Evolutionary conservation across 305 asterid genomes (phyloP).

Genomic region (Fraxinus platypoda): DNA sequence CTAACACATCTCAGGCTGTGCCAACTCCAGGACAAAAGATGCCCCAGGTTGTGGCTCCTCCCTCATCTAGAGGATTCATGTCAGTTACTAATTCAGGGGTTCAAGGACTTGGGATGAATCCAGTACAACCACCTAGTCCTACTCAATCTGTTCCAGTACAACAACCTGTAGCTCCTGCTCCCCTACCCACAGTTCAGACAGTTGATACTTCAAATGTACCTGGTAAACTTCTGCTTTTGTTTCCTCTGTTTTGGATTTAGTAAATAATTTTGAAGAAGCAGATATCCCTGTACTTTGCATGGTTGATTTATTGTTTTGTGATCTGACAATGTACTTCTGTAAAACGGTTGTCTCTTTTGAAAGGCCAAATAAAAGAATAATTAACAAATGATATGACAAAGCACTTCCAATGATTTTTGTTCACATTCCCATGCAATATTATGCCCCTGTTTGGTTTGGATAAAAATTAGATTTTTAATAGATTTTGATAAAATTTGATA

Average conservation of each 20-base stretch:
- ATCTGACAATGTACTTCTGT: not conserved
- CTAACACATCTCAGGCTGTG: conserved; percentile 49
- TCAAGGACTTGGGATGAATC: conserved; percentile 74
- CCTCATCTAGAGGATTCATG: conserved; percentile 66
- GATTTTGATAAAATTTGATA: not conserved
- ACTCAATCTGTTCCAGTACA: conserved; percentile 59
- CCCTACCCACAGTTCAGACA: conserved; percentile 97
- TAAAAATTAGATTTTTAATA: not conserved
- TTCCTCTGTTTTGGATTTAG: conserved; percentile 8
- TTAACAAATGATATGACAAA: not conserved
- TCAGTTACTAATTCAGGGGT: conserved; percentile 59
- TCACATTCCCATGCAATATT: not conserved
- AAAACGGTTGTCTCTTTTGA: not conserved
- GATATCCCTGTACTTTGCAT: not conserved
- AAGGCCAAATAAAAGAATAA: not conserved
- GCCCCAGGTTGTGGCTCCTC: conserved; percentile 67
- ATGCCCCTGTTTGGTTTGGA: not conserved
- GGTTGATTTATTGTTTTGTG: not conserved
- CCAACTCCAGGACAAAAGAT: conserved; percentile 60
- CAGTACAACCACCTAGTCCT: conserved; percentile 79
- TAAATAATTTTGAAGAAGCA: not conserved
- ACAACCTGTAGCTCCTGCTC: conserved; percentile 72
- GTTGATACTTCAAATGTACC: conserved; percentile 96
- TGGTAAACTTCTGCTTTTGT: conserved; percentile 43
- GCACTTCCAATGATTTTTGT: not conserved